Evolutionary conservation across 441 rosid genomes (phyloP).

Genomic region (Lepidium campestre): DNA sequence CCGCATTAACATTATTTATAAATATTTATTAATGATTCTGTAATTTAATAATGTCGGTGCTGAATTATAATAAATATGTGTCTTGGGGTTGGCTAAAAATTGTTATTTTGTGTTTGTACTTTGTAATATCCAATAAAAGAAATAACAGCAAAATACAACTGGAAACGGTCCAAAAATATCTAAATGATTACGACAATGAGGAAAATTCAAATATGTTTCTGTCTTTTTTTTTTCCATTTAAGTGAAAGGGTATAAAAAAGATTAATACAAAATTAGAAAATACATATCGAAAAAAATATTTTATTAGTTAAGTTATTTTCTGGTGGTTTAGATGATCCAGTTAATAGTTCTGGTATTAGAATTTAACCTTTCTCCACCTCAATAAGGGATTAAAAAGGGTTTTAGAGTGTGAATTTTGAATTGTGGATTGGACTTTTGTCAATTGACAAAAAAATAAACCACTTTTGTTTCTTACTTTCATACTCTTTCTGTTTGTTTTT

Average conservation of each 20-base stretch:
- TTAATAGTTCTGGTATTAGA: too few relatives aligned
- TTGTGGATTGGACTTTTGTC: too few relatives aligned
- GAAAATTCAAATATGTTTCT: constrained; percentile 11
- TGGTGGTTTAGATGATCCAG: too few relatives aligned
- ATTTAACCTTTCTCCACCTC: too few relatives aligned
- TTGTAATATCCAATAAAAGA: not conserved
- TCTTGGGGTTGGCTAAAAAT: constrained; percentile 23
- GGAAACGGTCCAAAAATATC: constrained; percentile 14
- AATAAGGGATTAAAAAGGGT: too few relatives aligned
- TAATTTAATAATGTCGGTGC: constrained; percentile 23
- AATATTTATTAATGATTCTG: constrained; percentile 2
- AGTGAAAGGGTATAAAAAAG: not conserved
- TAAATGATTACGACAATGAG: not conserved
- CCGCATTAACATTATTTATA: not conserved
- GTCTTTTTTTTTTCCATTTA: not conserved
- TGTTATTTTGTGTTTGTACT: constrained; percentile 17
- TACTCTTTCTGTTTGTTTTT: too few relatives aligned
- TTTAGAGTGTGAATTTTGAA: too few relatives aligned
- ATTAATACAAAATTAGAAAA: not conserved
- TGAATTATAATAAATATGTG: constrained; percentile 12
- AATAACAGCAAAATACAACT: constrained; percentile 27
- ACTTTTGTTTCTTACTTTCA: too few relatives aligned
- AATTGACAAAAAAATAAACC: too few relatives aligned
- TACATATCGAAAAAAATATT: not conserved
- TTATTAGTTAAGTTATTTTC: too few relatives aligned